These are phyloP conservation scores for Phlebiopsis gigantea DNA, from an alignment of 768 basidiomycete genomes.

Conservation along the genomic window DNA sequence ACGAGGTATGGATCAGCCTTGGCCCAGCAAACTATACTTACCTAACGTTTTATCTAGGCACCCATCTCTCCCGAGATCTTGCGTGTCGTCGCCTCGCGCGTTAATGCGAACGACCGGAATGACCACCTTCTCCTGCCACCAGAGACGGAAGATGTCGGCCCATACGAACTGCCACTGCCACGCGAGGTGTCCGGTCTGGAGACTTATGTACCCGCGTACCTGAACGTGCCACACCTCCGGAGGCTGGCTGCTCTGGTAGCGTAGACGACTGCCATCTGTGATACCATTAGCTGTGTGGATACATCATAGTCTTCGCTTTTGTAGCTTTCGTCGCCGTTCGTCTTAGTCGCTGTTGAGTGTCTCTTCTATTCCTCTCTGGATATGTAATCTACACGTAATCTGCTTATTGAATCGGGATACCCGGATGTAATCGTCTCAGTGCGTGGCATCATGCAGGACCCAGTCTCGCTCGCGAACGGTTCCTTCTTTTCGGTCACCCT, in stretches of 20 bases:
- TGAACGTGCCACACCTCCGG: conserved; percentile 85
- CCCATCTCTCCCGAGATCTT: conserved; percentile 97
- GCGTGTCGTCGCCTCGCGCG: conserved; percentile 91
- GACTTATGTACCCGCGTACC: conserved; percentile 91
- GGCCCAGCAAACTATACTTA: background rate
- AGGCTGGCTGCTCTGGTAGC: conserved; percentile 84
- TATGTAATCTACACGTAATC: conserved; percentile 8
- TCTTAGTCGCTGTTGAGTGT: background rate
- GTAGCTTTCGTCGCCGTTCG: background rate
- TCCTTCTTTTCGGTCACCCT: too few relatives aligned
- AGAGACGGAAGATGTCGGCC: conserved; percentile 95
- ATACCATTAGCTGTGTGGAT: background rate
- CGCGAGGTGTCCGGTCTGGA: conserved; percentile 94
- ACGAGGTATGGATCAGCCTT: conserved; percentile 60
- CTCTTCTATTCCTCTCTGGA: background rate
- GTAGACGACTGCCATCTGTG: conserved; percentile 29
- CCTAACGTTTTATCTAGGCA: conserved; percentile 44
- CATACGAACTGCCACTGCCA: conserved; percentile 89
- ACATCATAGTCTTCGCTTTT: background rate
- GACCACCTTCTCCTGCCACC: conserved; percentile 95
- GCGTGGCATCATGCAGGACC: background rate
- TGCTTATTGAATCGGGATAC: conserved; percentile 5
- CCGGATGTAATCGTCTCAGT: background rate
- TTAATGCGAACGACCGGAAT: conserved; percentile 93
- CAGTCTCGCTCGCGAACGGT: background rate